Evolutionary conservation across 495 filamentous ascomycete genomes (phyloP).

Genomic region (Penicillium malachiteum): DNA sequence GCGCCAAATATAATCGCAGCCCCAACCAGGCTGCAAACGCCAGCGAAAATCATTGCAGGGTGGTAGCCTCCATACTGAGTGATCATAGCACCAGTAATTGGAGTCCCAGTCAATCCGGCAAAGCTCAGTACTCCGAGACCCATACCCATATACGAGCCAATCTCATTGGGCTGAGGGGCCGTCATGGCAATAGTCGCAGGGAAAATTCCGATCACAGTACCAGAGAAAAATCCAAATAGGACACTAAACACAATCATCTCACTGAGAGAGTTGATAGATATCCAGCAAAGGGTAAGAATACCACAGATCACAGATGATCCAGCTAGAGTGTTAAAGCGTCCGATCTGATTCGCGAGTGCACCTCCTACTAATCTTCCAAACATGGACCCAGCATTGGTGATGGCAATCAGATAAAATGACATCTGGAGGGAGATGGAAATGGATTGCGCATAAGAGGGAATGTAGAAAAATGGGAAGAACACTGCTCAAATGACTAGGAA

Average conservation of each 20-base stretch:
- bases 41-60: conserved; percentile 19
- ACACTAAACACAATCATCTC: conserved; percentile 52
- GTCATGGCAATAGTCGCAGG: conserved; percentile 22
- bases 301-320: conserved; percentile 10
- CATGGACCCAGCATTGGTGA: conserved; percentile 27
- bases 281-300: conserved; percentile 38
- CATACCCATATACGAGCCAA: conserved; percentile 51
- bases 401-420: conserved; percentile 23
- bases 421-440: conserved; percentile 11
- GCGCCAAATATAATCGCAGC: conserved; percentile 3
- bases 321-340: conserved; percentile 44
- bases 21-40: conserved; percentile 15
- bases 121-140: conserved; percentile 17
- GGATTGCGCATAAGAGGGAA: conserved; percentile 14
- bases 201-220: conserved; percentile 51
- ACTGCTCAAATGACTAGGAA: conserved; percentile 20
- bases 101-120: conserved; percentile 27
- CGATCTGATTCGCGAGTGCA: conserved; percentile 25
- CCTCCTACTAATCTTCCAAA: conserved; percentile 25
- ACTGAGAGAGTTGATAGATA: conserved; percentile 43
- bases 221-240: conserved; percentile 57
- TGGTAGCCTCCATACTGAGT: conserved; percentile 16
- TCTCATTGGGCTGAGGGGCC: conserved; percentile 30
- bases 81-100: conserved; percentile 28
- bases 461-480: conserved; percentile 26